phyloP scores from a whole-genome alignment of 176 grass and related monocot species.

The Bolboschoenus planiculmis region DNA sequence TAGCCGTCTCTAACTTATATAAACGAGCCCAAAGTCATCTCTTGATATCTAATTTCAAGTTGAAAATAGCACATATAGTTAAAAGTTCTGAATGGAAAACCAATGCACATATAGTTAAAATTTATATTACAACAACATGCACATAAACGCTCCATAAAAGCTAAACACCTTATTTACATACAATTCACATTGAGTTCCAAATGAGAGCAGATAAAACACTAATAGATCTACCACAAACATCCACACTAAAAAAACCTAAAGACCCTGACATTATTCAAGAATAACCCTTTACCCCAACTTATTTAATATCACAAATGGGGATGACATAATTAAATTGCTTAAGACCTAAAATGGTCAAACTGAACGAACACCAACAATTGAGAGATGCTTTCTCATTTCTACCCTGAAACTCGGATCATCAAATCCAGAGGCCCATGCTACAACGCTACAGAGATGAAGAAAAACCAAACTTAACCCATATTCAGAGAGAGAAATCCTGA shows the following conservation, averaged over 20 bases:
- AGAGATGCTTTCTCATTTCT: not conserved
- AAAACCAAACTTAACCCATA: not conserved
- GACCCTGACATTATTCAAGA: slow-evolving; percentile 1
- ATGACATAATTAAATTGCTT: not conserved
- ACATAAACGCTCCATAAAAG: slow-evolving; percentile 1
- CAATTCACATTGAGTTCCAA: slow-evolving; percentile 8
- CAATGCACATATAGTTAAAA: not conserved
- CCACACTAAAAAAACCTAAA: not conserved
- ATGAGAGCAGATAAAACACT: slow-evolving; percentile 4
- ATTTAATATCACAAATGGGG: slow-evolving; percentile 17
- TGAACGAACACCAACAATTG: not conserved
- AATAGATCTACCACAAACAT: slow-evolving; percentile 1
- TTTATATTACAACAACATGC: not conserved
- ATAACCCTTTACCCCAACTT: not conserved
- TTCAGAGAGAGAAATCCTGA: slow-evolving; percentile 12
- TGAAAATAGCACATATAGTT: not conserved
- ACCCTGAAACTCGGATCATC: not conserved
- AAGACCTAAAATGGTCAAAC: not conserved
- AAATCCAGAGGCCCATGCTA: not conserved
- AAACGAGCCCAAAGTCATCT: not conserved
- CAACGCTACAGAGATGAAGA: not conserved
- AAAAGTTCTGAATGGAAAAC: not conserved
- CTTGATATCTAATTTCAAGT: not conserved
- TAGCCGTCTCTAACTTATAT: not conserved
- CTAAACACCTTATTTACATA: not conserved